phyloP scores from a whole-genome alignment of 1,284 basidiomycete species.

The Thelephora terrestris region DNA sequence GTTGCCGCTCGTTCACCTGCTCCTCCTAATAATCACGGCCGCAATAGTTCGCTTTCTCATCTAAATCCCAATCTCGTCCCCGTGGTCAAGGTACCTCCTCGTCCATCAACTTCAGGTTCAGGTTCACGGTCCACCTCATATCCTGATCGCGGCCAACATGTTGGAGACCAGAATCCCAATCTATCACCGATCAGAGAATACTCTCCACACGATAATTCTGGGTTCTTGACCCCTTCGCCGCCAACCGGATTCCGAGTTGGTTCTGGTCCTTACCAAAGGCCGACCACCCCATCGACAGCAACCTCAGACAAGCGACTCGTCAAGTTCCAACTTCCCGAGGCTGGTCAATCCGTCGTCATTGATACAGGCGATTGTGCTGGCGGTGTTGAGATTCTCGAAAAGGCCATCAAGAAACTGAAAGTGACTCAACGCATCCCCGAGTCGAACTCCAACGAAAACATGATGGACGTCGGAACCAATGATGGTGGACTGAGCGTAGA shows the following conservation, averaged over 20 bases:
- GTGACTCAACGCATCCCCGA: constrained; percentile 43
- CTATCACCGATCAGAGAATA: constrained; percentile 67
- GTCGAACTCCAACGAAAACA: constrained; percentile 34
- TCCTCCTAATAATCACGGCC: constrained; percentile 28
- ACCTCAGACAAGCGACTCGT: constrained; percentile 74
- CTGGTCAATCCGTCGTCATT: constrained; percentile 65
- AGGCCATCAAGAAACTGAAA: constrained; percentile 78
- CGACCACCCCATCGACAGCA: constrained; percentile 35
- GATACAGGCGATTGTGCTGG: constrained; percentile 71
- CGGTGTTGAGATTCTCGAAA: constrained; percentile 78
- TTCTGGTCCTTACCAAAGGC: constrained; percentile 40
- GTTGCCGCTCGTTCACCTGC: constrained; percentile 23
- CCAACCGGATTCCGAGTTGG: constrained; percentile 34
- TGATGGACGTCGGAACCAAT: constrained; percentile 43
- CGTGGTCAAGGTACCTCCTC: constrained; percentile 26
- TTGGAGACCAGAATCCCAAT: constrained; percentile 12
- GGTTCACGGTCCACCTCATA: constrained; percentile 11
- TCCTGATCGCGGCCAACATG: constrained; percentile 14
- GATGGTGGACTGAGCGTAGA: constrained; percentile 70
- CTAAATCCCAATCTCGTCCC: constrained; percentile 9
- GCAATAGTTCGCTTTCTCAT: constrained; percentile 36
- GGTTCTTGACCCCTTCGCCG: constrained; percentile 39
- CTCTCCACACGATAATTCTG: constrained; percentile 31
- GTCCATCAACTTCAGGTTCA: constrained; percentile 28
- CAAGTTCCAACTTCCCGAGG: constrained; percentile 79